These are phyloP conservation scores for Globomyces pollinis-pini DNA, from an alignment of 192 early-diverging fungal species.

Conservation along the genomic window DNA sequence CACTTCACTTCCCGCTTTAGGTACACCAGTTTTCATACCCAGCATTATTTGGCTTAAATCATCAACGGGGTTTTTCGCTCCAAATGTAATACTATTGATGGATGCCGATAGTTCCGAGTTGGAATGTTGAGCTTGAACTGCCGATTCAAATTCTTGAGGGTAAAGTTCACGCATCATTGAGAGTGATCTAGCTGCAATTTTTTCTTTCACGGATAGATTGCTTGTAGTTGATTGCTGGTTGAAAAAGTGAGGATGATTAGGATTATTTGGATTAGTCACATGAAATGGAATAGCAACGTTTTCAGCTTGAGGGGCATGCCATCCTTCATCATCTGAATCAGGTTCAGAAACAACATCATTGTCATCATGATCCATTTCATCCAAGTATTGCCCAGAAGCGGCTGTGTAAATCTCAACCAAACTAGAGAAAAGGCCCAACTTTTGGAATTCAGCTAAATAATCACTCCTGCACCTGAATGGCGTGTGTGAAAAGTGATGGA, in stretches of 20 bases:
- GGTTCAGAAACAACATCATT: neutral
- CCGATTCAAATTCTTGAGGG: neutral
- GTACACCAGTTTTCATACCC: too few relatives aligned
- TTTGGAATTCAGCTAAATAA: neutral
- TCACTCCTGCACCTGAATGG: neutral
- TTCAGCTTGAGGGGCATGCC: neutral
- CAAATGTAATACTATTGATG: too few relatives aligned
- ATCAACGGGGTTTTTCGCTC: too few relatives aligned
- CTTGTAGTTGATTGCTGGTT: neutral
- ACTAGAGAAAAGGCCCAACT: neutral
- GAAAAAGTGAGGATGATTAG: slow-evolving; percentile 3
- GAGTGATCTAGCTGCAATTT: neutral
- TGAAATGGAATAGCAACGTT: neutral
- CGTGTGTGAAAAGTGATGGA: neutral
- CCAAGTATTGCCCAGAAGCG: slow-evolving; percentile 1
- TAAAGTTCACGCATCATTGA: neutral
- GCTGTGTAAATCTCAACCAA: neutral
- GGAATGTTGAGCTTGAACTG: too few relatives aligned
- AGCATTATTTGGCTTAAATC: too few relatives aligned
- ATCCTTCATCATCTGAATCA: neutral
- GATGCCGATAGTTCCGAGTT: too few relatives aligned
- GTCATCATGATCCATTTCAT: slow-evolving; percentile 9
- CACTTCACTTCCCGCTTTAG: too few relatives aligned
- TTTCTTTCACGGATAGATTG: neutral
- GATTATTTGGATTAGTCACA: neutral